A percentile compares a stretch with the other conserved stretches of the same genome.
Conservation (phyloP, 148 eudicot genomes). For the Camellia lanceoleosa region DNA sequence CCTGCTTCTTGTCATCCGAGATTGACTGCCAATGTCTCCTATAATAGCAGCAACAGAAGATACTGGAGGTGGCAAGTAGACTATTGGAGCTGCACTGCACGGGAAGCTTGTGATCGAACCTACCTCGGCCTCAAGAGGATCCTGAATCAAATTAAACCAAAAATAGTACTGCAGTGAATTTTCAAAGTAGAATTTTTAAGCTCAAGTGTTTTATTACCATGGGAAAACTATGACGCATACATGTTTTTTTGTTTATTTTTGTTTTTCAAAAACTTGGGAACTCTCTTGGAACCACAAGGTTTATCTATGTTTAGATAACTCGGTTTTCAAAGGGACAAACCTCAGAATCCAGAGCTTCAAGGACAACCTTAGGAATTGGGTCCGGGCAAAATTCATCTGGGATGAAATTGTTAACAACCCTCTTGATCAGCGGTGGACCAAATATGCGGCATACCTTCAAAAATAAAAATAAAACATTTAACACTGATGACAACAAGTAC, state of each 20-base stretch:
- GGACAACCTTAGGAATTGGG: conserved; percentile 58
- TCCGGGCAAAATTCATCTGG: conserved; percentile 95
- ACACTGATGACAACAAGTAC: background rate
- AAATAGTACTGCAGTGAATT: background rate
- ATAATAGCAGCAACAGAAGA: conserved; percentile 42
- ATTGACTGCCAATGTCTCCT: conserved; percentile 37
- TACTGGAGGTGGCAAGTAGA: conserved; percentile 59
- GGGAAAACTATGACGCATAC: background rate
- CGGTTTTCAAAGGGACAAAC: conserved; percentile 29
- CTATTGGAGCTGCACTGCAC: conserved; percentile 56
- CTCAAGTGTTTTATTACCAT: background rate
- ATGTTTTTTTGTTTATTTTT: background rate
- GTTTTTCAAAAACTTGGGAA: background rate
- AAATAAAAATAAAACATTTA: background rate
- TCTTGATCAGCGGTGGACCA: conserved; percentile 60
- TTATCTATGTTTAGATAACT: background rate
- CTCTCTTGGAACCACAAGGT: background rate
- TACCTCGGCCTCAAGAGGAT: conserved; percentile 37
- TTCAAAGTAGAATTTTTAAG: background rate
- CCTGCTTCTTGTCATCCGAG: conserved; percentile 52
- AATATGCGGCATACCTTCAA: conserved; percentile 82
- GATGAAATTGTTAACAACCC: conserved; percentile 64
- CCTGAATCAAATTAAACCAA: conserved; percentile 33
- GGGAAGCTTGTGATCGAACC: conserved; percentile 42
- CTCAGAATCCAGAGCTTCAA: conserved; percentile 71